A percentile compares a stretch with the other conserved stretches of the same genome.
Conservation (phyloP, 257 asterid genomes). For the Petunia axillaris region DNA sequence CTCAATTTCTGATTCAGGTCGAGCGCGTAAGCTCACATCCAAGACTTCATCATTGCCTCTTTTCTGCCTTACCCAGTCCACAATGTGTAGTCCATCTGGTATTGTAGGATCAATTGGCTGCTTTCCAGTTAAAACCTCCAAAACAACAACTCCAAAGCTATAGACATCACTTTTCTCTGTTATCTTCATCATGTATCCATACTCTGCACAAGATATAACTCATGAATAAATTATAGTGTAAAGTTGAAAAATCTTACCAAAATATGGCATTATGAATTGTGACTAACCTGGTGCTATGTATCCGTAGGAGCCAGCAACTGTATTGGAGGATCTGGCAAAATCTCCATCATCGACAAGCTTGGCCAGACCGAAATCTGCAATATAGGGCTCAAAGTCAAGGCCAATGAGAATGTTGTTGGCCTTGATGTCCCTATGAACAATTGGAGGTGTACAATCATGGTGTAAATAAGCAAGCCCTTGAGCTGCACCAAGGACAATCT, state of each 20-base stretch:
- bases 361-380: constrained; percentile 90
- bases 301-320: constrained; percentile 88
- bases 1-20: constrained; percentile 64
- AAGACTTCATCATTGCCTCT: constrained; percentile 53
- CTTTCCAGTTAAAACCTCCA: constrained; percentile 77
- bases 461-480: constrained; percentile 83
- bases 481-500: constrained; percentile 74
- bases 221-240: not conserved
- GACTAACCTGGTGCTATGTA: constrained; percentile 86
- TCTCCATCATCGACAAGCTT: constrained; percentile 70
- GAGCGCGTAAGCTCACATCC: constrained; percentile 45
- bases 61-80: constrained; percentile 76
- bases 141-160: constrained; percentile 83
- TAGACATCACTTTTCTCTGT: constrained; percentile 87
- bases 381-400: constrained; percentile 81
- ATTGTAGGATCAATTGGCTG: constrained; percentile 83
- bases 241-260: not conserved
- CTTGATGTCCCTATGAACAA: constrained; percentile 85
- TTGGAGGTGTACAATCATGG: constrained; percentile 87
- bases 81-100: constrained; percentile 81
- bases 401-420: constrained; percentile 83
- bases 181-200: constrained; percentile 79
- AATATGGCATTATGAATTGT: not conserved
- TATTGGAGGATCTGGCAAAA: constrained; percentile 68
- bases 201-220: constrained; percentile 50